Evolutionary conservation across 2,329 filamentous ascomycete genomes (phyloP).

Genomic region (Cordyceps militaris): DNA sequence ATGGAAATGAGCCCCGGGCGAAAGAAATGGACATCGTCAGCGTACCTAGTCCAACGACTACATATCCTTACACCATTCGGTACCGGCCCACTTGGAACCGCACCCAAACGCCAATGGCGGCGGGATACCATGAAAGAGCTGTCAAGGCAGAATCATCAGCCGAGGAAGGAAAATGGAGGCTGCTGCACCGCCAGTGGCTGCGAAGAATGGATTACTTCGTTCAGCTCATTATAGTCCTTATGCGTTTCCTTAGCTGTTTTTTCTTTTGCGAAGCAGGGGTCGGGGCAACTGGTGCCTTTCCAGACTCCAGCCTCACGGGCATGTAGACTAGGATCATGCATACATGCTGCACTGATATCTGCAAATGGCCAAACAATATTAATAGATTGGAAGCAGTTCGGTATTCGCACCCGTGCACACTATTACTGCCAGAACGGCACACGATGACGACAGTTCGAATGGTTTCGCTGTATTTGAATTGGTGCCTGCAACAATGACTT

Average conservation of each 20-base stretch:
- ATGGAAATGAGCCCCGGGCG: background rate
- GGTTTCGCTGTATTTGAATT: background rate
- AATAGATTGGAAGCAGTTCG: background rate
- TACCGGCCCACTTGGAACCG: background rate
- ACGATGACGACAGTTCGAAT: background rate
- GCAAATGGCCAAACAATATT: too few species aligned
- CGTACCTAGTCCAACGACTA: background rate
- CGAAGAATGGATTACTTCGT: background rate
- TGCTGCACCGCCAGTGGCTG: background rate
- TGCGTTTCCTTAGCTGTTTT: background rate
- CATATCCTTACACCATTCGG: background rate
- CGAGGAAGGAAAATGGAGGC: background rate
- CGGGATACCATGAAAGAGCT: background rate
- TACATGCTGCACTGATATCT: background rate
- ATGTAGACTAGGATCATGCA: background rate
- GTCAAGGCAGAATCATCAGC: conserved; percentile 9
- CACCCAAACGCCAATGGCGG: conserved; percentile 2
- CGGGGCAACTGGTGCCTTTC: background rate
- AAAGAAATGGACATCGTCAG: background rate
- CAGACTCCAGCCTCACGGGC: background rate
- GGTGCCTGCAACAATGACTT: too few species aligned
- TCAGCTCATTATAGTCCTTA: background rate
- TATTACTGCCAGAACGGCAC: background rate
- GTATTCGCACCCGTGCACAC: background rate
- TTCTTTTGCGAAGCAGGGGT: background rate